A percentile compares a stretch with the other conserved stretches of the same genome.
These are phyloP conservation scores for Mycena rosella DNA, from an alignment of 768 basidiomycete species.

Conservation along the genomic window DNA sequence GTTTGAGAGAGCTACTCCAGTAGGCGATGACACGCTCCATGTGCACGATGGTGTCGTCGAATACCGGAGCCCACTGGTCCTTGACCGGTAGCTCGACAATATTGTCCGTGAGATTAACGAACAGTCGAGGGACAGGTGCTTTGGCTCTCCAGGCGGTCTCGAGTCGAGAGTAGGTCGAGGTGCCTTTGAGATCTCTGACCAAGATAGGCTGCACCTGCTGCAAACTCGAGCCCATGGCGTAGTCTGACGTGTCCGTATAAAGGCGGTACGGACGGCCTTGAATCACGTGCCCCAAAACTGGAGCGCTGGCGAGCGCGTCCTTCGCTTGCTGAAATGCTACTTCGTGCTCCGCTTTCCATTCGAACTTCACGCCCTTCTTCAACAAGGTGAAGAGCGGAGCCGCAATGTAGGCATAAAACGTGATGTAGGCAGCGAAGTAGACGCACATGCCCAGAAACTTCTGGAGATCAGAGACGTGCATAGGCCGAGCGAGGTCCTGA, in stretches of 20 bases:
- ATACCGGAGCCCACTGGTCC: slow-evolving; percentile 7
- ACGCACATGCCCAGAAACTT: slow-evolving; percentile 45
- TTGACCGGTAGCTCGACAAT: slow-evolving; percentile 7
- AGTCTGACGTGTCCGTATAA: slow-evolving; percentile 14
- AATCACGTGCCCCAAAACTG: slow-evolving; percentile 38
- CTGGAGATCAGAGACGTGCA: slow-evolving; percentile 36
- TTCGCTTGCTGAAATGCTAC: slow-evolving; percentile 39
- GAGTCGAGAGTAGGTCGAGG: slow-evolving; percentile 10
- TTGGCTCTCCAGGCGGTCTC: slow-evolving; percentile 16
- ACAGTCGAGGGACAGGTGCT: slow-evolving; percentile 31
- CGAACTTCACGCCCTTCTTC: slow-evolving; percentile 39
- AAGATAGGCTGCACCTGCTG: slow-evolving; percentile 30
- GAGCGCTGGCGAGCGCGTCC: slow-evolving; percentile 35
- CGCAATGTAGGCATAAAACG: slow-evolving; percentile 43
- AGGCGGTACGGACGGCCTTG: slow-evolving; percentile 37
- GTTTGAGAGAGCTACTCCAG: slow-evolving; percentile 36
- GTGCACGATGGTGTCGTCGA: slow-evolving; percentile 37
- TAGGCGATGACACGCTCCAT: slow-evolving; percentile 44
- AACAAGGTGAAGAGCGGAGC: slow-evolving; percentile 41
- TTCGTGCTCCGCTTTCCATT: slow-evolving; percentile 38
- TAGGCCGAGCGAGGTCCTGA: slow-evolving; percentile 21
- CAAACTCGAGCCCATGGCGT: slow-evolving; percentile 14
- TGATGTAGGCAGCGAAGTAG: slow-evolving; percentile 45
- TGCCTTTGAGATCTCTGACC: slow-evolving; percentile 29
- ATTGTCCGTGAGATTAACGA: slow-evolving; percentile 21